Evolutionary conservation across 352 stramenopile species (phyloP), one percentile per base, ranked within the genome.

Genomic region (Phytophthora cryptogea): DNA sequence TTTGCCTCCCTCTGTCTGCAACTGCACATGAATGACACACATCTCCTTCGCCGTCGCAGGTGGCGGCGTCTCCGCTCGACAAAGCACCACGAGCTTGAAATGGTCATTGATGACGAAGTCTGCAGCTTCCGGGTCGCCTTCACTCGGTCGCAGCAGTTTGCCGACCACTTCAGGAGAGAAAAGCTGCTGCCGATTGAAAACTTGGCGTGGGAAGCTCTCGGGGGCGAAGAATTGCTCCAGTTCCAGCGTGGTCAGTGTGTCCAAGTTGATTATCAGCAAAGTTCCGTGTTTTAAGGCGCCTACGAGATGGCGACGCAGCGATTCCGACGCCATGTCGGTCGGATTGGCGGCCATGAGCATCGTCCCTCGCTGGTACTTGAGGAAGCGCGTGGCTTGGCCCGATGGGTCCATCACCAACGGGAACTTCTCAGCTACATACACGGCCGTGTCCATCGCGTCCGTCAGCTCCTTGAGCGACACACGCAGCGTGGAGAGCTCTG

Each of bases 351-450:
- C 81, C 65, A 94, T 75, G n/a, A 97, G 74, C 39, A 92, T 88
- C 8, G 76, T 74, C 11, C 90, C 89, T 2, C 85, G 86, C 60
- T 97, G 90, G 66, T 97, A 97, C 51, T 94, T 90, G 54, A 97
- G 84, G 39, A 97, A 97, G 2, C 88, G 81, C 26, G 74, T 79
- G 10, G 85, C 90, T 65, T 97, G 82, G 0, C 79, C 85, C 2
- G 74, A 76, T 0, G 81, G 67, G 41, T 97, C 91, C 13, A 97
- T 55, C 13, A 97, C 63, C n/a, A 97, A 57, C 13, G 89, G 89
- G 60, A 90, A 97, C 17, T 83, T 87, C 46, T 97, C 91, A 14
- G 78, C 41, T 17, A 96, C 86, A 49, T 96, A 97, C 31, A 97
- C 78, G 1, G 74, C 80, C 28, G 80, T 72, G 57, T 97, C 90